A percentile compares a stretch with the other conserved stretches of the same genome.
Conservation (phyloP, 768 basidiomycete species). For the Panellus pusillus region DNA sequence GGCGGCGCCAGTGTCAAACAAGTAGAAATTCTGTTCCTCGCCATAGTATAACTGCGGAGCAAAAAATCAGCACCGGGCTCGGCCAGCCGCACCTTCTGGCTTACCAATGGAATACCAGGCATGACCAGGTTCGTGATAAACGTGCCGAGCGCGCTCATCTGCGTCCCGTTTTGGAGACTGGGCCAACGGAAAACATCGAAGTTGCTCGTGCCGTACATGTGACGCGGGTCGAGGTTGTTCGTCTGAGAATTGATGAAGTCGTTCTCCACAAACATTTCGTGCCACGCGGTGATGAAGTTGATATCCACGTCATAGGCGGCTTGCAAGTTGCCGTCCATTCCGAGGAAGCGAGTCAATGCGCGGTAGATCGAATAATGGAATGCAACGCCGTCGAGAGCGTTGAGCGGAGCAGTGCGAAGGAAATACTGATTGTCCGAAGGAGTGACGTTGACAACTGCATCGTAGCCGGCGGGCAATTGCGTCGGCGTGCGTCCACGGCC, state of each 20-base stretch:
- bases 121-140: constrained; percentile 80
- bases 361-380: constrained; percentile 97
- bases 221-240: constrained; percentile 72
- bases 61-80: background rate
- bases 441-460: constrained; percentile 67
- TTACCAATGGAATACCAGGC: constrained; percentile 82
- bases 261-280: constrained; percentile 85
- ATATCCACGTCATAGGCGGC: constrained; percentile 83
- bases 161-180: constrained; percentile 79
- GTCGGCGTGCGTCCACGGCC: constrained; percentile 86
- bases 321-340: constrained; percentile 93
- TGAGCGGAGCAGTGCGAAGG: constrained; percentile 61
- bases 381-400: constrained; percentile 75
- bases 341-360: constrained; percentile 79
- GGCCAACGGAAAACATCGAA: constrained; percentile 97
- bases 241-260: constrained; percentile 79
- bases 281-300: constrained; percentile 91
- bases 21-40: constrained; percentile 89
- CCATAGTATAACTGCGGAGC: constrained; percentile 72
- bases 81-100: constrained; percentile 21
- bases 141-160: constrained; percentile 70
- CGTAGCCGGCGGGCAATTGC: constrained; percentile 67
- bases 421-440: constrained; percentile 69
- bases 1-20: constrained; percentile 82
- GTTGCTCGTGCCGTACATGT: constrained; percentile 92